phyloP scores from a whole-genome alignment of 2,329 filamentous ascomycete genomes.

The Seiridium cupressi region DNA sequence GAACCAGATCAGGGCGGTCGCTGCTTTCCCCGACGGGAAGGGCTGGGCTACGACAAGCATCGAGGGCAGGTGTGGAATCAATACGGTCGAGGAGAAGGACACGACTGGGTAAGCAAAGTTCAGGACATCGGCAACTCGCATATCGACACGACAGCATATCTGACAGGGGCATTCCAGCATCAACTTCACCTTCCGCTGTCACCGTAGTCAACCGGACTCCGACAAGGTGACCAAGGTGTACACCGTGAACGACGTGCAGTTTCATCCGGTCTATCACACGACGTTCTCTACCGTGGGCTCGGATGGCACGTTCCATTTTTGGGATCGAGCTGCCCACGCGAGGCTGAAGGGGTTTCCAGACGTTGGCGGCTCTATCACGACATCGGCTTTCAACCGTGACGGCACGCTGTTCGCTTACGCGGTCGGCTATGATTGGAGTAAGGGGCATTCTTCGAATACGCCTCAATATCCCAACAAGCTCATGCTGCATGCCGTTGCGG shows the following conservation, averaged over 20 bases:
- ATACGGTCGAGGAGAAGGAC: conserved; percentile 16
- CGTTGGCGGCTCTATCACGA: conserved; percentile 57
- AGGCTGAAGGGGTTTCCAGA: conserved; percentile 52
- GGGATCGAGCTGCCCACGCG: conserved; percentile 53
- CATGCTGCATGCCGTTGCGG: conserved; percentile 24
- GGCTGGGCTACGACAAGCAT: conserved; percentile 27
- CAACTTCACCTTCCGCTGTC: conserved; percentile 31
- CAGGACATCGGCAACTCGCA: not conserved
- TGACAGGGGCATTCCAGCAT: not conserved
- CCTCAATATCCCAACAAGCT: conserved; percentile 21
- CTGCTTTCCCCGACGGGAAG: conserved; percentile 23
- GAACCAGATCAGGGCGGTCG: conserved; percentile 26
- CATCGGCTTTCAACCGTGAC: conserved; percentile 59
- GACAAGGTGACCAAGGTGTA: conserved; percentile 24
- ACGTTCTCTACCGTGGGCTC: conserved; percentile 30
- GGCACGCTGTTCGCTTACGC: conserved; percentile 60
- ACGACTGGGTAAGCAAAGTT: conserved; percentile 13
- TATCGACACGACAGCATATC: not conserved
- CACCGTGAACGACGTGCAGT: conserved; percentile 29
- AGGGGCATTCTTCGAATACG: conserved; percentile 47
- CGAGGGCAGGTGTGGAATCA: conserved; percentile 26
- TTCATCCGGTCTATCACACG: conserved; percentile 22
- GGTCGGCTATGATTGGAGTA: conserved; percentile 72
- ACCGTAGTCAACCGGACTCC: conserved; percentile 20
- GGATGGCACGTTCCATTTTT: conserved; percentile 43